Percentiles rank a stretch among this genome's conserved stretches.
Evolutionary conservation across 192 early-diverging fungal genomes (phyloP).

Genomic region (Diversispora eburnea): DNA sequence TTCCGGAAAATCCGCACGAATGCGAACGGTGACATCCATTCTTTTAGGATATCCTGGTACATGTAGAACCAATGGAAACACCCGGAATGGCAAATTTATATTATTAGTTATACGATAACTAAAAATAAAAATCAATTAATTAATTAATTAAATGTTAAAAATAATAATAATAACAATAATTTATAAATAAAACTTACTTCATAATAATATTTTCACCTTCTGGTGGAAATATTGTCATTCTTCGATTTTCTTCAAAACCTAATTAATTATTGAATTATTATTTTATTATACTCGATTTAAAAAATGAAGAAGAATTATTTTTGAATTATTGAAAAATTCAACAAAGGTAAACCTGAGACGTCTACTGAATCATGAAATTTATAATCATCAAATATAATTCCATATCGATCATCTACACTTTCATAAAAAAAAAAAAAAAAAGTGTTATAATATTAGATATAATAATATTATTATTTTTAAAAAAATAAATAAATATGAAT

Average conservation of each 20-base stretch:
- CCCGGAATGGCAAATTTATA: slow-evolving; percentile 14
- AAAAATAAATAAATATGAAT: background rate
- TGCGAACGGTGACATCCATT: slow-evolving; percentile 13
- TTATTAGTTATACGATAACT: slow-evolving; percentile 19
- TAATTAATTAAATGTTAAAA: background rate
- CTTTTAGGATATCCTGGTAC: background rate
- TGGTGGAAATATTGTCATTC: slow-evolving; percentile 17
- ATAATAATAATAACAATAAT: background rate
- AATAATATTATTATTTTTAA: too few relatives aligned
- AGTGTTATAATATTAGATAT: background rate
- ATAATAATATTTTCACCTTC: slow-evolving; percentile 22
- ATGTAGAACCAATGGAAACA: slow-evolving; percentile 7
- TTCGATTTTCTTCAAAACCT: slow-evolving; percentile 18
- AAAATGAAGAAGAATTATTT: background rate
- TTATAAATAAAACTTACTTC: slow-evolving; percentile 5
- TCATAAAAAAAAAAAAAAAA: background rate
- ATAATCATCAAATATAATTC: slow-evolving; percentile 20
- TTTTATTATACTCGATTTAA: background rate
- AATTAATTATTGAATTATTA: too few relatives aligned
- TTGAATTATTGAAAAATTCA: background rate
- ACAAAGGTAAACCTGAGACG: background rate
- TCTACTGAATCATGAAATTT: slow-evolving; percentile 23
- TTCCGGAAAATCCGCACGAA: slow-evolving; percentile 16
- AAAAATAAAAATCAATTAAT: background rate
- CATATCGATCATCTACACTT: slow-evolving; percentile 11